phyloP scores from a whole-genome alignment of 805 yeast genomes.

The Kazachstania viticola region DNA sequence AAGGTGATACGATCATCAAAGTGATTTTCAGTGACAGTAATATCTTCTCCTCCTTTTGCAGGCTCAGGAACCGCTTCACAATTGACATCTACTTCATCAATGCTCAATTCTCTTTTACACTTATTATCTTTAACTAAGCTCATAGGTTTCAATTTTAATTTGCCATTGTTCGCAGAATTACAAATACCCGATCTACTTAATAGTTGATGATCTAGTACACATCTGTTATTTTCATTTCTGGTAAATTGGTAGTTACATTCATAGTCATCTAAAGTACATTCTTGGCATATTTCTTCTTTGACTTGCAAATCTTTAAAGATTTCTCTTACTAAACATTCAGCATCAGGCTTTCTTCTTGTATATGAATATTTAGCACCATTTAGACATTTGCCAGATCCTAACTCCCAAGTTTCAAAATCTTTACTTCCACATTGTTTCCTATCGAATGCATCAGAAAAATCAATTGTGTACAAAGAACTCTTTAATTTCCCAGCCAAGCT shows the following conservation, averaged over 20 bases:
- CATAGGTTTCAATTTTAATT: constrained; percentile 11
- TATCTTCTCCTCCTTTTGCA: constrained; percentile 12
- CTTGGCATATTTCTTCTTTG: constrained; percentile 43
- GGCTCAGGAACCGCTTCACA: constrained; percentile 16
- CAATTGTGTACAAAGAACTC: constrained; percentile 28
- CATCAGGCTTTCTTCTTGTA: constrained; percentile 49
- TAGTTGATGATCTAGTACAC: constrained; percentile 32
- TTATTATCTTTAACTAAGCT: constrained; percentile 9
- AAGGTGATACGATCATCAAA: constrained; percentile 45
- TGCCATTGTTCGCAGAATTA: constrained; percentile 2
- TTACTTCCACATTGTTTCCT: constrained; percentile 31
- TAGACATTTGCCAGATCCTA: constrained; percentile 37
- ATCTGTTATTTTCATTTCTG: constrained; percentile 29
- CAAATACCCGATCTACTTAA: constrained; percentile 14
- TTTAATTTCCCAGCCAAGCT: constrained; percentile 6
- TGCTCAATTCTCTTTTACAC: constrained; percentile 16
- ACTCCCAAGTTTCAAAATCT: constrained; percentile 56
- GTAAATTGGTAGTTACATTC: constrained; percentile 55
- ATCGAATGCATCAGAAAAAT: constrained; percentile 45
- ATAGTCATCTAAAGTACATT: constrained; percentile 52
- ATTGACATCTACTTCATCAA: constrained; percentile 19
- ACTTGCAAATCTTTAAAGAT: constrained; percentile 29
- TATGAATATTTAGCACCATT: constrained; percentile 59
- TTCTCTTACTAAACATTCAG: constrained; percentile 42
- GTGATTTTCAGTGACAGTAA: constrained; percentile 30